Percentiles rank a stretch among this genome's conserved stretches.
These are phyloP conservation scores for Acanthamoeba rhysodes DNA, from an alignment of 208 protist genomes.

Conservation along the genomic window DNA sequence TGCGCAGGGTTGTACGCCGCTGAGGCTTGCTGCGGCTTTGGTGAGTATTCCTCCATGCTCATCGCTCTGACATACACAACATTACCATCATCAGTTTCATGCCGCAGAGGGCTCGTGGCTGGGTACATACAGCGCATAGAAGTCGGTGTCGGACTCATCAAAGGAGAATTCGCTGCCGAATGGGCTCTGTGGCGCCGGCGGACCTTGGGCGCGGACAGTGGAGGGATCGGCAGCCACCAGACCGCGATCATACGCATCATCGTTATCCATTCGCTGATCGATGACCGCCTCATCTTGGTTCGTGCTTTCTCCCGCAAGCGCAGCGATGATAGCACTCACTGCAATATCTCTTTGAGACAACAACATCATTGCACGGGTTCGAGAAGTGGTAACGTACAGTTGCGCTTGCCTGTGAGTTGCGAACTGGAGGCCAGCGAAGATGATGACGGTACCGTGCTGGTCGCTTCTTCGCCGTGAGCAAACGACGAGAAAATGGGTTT, in stretches of 20 bases:
- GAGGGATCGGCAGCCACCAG: background rate
- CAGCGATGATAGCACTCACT: background rate
- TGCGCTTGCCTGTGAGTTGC: background rate
- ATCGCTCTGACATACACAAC: background rate
- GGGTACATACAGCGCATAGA: background rate
- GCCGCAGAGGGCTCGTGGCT: background rate
- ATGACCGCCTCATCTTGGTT: background rate
- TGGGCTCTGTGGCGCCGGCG: background rate
- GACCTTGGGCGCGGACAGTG: too few species aligned
- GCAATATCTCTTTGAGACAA: background rate
- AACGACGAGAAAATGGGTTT: background rate
- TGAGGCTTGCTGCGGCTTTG: too few species aligned
- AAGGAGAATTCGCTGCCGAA: background rate
- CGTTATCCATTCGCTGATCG: background rate
- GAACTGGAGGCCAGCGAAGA: background rate
- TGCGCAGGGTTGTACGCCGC: background rate
- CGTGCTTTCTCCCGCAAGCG: background rate
- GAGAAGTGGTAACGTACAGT: background rate
- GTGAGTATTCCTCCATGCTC: background rate
- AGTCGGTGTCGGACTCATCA: background rate
- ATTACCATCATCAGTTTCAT: background rate
- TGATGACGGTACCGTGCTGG: background rate
- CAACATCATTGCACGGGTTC: background rate
- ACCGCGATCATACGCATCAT: background rate
- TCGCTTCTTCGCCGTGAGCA: background rate